phyloP scores from a whole-genome alignment of 345 rosid genomes.

The Cardamine resedifolia region DNA sequence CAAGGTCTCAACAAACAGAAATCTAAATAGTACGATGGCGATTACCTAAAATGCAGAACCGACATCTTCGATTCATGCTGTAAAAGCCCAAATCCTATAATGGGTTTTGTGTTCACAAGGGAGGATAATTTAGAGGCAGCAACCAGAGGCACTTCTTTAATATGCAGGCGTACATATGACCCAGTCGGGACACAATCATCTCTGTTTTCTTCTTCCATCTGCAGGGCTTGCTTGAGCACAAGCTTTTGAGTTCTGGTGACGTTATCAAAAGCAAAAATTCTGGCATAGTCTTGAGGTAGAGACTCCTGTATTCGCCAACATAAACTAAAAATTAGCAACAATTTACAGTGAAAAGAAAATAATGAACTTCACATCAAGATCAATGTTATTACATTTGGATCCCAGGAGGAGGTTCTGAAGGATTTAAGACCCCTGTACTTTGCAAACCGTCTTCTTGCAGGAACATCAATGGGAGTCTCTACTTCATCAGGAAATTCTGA shows the following conservation, averaged over 20 bases:
- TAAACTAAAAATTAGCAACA: conserved; percentile 3
- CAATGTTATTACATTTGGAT: conserved; percentile 64
- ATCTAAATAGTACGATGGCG: not conserved
- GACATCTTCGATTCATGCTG: conserved; percentile 98
- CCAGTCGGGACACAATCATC: conserved; percentile 63
- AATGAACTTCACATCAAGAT: conserved; percentile 14
- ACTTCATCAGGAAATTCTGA: conserved; percentile 97
- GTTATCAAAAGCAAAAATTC: conserved; percentile 91
- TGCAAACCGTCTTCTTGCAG: conserved; percentile 86
- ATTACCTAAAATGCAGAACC: conserved; percentile 93
- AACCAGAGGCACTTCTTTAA: conserved; percentile 63
- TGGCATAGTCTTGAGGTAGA: conserved; percentile 84
- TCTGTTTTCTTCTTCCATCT: conserved; percentile 52
- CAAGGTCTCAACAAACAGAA: conserved; percentile 14
- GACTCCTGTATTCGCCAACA: conserved; percentile 67
- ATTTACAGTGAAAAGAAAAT: not conserved
- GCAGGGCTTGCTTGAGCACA: conserved; percentile 60
- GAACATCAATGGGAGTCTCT: conserved; percentile 81
- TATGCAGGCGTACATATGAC: conserved; percentile 66
- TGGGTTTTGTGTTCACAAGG: conserved; percentile 46
- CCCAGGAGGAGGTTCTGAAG: conserved; percentile 94
- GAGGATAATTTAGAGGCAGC: conserved; percentile 61
- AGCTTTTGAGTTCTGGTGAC: conserved; percentile 79
- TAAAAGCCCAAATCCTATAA: conserved; percentile 77
- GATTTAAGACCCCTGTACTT: conserved; percentile 94